Evolutionary conservation across 2,329 filamentous ascomycete genomes (phyloP), one percentile per base, ranked within the genome.

Genomic region (Gnomoniopsis sp.): DNA sequence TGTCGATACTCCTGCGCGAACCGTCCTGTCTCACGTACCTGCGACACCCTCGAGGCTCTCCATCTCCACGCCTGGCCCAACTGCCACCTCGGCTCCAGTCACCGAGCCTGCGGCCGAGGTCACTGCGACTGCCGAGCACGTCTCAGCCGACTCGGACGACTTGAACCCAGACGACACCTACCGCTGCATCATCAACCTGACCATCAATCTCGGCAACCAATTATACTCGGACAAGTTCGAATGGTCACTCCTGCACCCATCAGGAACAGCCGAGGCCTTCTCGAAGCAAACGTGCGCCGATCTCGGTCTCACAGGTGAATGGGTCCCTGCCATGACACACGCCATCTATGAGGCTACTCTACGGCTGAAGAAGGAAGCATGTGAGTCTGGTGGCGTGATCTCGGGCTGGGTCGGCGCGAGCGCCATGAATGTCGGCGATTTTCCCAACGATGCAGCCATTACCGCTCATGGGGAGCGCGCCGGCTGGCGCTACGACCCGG

Each of bases 201-300:
- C 90, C 70, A 90, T 99, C 68, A 97, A 96, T 69, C 82, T 98
- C 22, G 88, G 92, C 55, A 96, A 96, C 57, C 88, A 90, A 66
- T 83, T 98, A 14, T 98, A 97, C 73, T 96, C 91, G 3, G 95
- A 99, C 79, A 96, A 93, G 69, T 98, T 99, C 64, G 93, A 98
- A 72, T 98, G 93, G 93, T 98, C 93, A 6, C 79, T 99, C 21
- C 80, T 96, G 19, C 93, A 98, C 68, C 92, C 93, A 2, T 89
- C 92, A 1, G 93, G 93, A 22, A 92, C 93, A 46, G 91, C 95
- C 0, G 93, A 99, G 72, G 86, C 88, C 14, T 98, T 98, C 71
- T 93, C 95, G 36, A 91, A 91, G 70, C 86, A 91, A 64, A 98
- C 95, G 0, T 98, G 95, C 70, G 90, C 91, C 30, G 95, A 99